These are phyloP conservation scores for Epichloe glyceriae DNA, from an alignment of 2,329 filamentous ascomycete genomes.

Conservation along the genomic window DNA sequence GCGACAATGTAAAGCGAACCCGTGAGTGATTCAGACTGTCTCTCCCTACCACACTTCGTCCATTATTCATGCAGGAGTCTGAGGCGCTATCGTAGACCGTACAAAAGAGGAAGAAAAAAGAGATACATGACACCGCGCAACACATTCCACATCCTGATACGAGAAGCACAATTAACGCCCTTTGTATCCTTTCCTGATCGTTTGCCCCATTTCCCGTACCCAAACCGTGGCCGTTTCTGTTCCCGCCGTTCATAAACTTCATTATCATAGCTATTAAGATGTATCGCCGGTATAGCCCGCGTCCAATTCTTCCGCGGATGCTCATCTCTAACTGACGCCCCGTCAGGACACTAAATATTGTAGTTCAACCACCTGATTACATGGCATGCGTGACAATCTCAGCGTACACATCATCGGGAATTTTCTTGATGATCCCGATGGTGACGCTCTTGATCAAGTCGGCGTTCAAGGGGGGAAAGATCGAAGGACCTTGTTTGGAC, in stretches of 20 bases:
- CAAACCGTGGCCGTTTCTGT: neutral
- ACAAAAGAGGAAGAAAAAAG: neutral
- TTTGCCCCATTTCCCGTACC: neutral
- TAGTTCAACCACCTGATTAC: constrained; percentile 18
- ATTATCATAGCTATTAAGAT: neutral
- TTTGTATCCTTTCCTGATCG: neutral
- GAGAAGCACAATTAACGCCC: neutral
- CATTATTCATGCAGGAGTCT: too few relatives aligned
- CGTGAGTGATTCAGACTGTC: neutral
- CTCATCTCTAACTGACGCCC: too few relatives aligned
- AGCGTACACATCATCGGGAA: constrained; percentile 80
- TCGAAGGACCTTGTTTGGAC: constrained; percentile 83
- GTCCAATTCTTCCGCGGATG: too few relatives aligned
- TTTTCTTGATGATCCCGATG: constrained; percentile 75
- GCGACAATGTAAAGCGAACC: neutral
- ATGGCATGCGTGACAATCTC: constrained; percentile 82
- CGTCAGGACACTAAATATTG: too few relatives aligned
- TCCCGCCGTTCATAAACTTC: neutral
- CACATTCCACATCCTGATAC: neutral
- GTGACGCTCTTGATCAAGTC: constrained; percentile 76
- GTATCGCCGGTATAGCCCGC: neutral
- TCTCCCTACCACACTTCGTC: too few relatives aligned
- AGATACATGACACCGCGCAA: neutral
- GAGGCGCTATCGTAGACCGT: too few relatives aligned
- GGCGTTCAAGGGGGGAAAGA: constrained; percentile 80